Conservation (phyloP, 2,329 filamentous ascomycete species). For the Tolypocladium cylindrosporum region DNA sequence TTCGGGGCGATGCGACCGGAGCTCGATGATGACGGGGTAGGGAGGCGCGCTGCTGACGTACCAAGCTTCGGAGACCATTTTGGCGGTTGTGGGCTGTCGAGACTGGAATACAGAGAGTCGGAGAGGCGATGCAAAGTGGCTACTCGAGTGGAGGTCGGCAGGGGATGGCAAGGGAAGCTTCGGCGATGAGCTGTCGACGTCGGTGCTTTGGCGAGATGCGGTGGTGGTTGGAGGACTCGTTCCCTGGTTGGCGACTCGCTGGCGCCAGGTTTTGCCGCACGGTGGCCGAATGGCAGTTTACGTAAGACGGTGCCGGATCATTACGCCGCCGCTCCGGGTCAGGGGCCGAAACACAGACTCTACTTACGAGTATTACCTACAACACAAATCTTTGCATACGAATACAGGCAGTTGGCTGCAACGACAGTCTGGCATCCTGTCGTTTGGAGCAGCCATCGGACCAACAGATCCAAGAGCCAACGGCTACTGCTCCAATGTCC, state of each 20-base stretch:
- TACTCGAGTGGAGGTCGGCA: conserved; percentile 1
- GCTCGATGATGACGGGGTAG: conserved; percentile 18
- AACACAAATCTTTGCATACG: too few species aligned
- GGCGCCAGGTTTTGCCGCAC: conserved; percentile 29
- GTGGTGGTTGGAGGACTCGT: conserved; percentile 27
- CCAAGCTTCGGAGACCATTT: conserved; percentile 75
- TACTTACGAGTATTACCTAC: too few species aligned
- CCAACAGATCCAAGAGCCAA: too few species aligned
- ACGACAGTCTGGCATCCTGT: background rate
- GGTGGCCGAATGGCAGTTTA: conserved; percentile 3
- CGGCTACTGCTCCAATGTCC: background rate
- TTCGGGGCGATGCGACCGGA: conserved; percentile 17
- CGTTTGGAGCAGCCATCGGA: background rate
- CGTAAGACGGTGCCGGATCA: background rate
- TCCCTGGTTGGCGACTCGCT: conserved; percentile 26
- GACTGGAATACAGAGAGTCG: conserved; percentile 7
- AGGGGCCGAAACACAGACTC: background rate
- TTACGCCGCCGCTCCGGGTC: background rate
- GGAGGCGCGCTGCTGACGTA: conserved; percentile 42
- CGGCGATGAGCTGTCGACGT: conserved; percentile 13
- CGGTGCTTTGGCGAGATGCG: conserved; percentile 13
- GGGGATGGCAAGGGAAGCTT: conserved; percentile 12
- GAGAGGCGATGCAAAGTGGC: conserved; percentile 3
- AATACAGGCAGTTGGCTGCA: background rate
- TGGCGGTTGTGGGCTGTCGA: conserved; percentile 28